These are phyloP conservation scores for Neofusicoccum laricinum DNA, from an alignment of 2,329 filamentous ascomycete species.

Conservation along the genomic window DNA sequence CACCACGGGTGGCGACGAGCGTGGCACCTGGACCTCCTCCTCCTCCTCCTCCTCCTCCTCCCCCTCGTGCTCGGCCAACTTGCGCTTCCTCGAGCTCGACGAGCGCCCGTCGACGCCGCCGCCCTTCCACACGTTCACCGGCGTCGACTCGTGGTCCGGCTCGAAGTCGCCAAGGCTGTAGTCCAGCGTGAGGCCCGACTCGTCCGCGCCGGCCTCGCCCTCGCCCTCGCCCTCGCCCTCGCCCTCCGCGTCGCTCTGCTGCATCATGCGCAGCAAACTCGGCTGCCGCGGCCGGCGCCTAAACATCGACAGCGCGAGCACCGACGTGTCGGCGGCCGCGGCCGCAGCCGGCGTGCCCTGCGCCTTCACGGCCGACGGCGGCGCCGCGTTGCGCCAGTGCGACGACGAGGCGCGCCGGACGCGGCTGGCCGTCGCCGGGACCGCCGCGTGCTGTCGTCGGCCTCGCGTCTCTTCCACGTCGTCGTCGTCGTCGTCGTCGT, in stretches of 20 bases:
- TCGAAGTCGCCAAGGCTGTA: constrained; percentile 42
- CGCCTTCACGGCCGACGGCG: constrained; percentile 33
- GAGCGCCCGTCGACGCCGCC: constrained; percentile 17
- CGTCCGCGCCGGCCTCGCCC: constrained; percentile 44
- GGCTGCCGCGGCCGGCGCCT: constrained; percentile 48
- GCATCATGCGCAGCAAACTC: constrained; percentile 49
- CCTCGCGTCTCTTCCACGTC: not conserved
- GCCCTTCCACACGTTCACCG: constrained; percentile 47
- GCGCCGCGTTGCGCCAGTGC: not conserved
- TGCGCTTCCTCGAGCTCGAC: constrained; percentile 39
- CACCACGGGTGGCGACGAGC: constrained; percentile 36
- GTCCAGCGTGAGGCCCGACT: constrained; percentile 40
- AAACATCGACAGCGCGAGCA: constrained; percentile 51
- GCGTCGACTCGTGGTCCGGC: constrained; percentile 67
- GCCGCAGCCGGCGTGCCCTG: constrained; percentile 45
- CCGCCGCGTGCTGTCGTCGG: constrained; percentile 1
- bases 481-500: not conserved
- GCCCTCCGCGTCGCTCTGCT: constrained; percentile 45
- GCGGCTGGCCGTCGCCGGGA: not conserved
- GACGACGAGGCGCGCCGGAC: not conserved
- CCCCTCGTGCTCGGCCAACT: constrained; percentile 21
- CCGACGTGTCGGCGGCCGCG: constrained; percentile 40
- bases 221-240: constrained; percentile 44
- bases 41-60: not conserved
- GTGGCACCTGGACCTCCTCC: constrained; percentile 33